These are phyloP conservation scores for Podaxis sp. DNA, from an alignment of 768 basidiomycete species.

Conservation along the genomic window DNA sequence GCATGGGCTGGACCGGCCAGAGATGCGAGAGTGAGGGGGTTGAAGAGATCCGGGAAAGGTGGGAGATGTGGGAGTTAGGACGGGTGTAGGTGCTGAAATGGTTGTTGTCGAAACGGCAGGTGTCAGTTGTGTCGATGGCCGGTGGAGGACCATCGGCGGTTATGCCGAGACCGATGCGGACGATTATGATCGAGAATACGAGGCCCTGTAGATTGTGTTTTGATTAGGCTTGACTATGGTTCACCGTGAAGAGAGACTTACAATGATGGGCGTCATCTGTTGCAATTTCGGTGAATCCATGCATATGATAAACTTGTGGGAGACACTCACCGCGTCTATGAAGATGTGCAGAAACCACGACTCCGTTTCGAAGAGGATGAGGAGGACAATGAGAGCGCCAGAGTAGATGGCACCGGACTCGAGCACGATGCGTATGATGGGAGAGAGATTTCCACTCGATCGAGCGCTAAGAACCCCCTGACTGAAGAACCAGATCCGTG, in stretches of 20 bases:
- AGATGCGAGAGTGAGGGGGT: neutral
- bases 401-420: slow-evolving; percentile 34
- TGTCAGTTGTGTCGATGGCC: neutral
- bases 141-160: slow-evolving; percentile 10
- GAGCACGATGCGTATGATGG: slow-evolving; percentile 28
- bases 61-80: neutral
- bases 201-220: slow-evolving; percentile 19
- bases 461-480: neutral
- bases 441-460: slow-evolving; percentile 18
- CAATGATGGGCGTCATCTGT: slow-evolving; percentile 8
- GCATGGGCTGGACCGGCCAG: slow-evolving; percentile 4
- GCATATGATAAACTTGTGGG: neutral
- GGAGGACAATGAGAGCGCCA: slow-evolving; percentile 26
- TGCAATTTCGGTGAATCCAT: neutral
- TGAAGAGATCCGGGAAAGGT: neutral
- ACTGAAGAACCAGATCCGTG: neutral
- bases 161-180: slow-evolving; percentile 30
- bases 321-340: slow-evolving; percentile 28
- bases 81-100: neutral
- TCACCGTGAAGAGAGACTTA: neutral
- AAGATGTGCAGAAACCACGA: slow-evolving; percentile 32
- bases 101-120: neutral
- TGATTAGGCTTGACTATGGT: neutral
- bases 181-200: slow-evolving; percentile 36
- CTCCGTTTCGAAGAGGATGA: slow-evolving; percentile 26